Evolutionary conservation across 2,329 filamentous ascomycete genomes (phyloP).

Genomic region (Venturia aucupariae): DNA sequence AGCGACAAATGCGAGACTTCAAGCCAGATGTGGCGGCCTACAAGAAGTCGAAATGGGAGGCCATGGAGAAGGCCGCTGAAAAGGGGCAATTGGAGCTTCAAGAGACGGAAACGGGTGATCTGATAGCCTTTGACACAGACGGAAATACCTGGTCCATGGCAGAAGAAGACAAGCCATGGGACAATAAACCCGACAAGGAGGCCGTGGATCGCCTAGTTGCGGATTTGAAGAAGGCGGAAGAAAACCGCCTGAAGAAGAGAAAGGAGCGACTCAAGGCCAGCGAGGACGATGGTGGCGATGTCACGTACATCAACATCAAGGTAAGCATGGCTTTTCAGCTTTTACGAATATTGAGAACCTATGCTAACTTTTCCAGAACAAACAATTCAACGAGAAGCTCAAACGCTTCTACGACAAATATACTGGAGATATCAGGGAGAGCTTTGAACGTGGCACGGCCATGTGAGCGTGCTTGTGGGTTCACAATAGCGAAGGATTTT

Average conservation of each 20-base stretch:
- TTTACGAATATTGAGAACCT: background rate
- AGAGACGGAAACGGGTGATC: conserved; percentile 88
- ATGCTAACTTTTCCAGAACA: conserved; percentile 50
- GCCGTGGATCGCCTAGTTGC: conserved; percentile 80
- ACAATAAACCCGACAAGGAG: conserved; percentile 79
- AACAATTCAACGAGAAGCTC: conserved; percentile 98
- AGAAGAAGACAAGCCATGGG: conserved; percentile 68
- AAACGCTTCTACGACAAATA: conserved; percentile 97
- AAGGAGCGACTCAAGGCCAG: conserved; percentile 63
- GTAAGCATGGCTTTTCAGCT: conserved; percentile 12
- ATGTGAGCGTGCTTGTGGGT: conserved; percentile 44
- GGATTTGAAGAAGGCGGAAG: conserved; percentile 82
- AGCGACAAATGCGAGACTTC: conserved; percentile 74
- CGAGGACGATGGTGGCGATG: conserved; percentile 77
- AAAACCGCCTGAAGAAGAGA: conserved; percentile 75
- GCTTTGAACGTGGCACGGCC: conserved; percentile 94
- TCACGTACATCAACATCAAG: conserved; percentile 99
- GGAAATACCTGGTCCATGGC: conserved; percentile 86
- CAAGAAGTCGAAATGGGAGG: conserved; percentile 73
- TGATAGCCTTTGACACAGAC: conserved; percentile 87
- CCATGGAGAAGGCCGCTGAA: conserved; percentile 75
- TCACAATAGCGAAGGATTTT: background rate
- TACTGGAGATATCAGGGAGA: conserved; percentile 91
- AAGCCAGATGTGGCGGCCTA: conserved; percentile 74
- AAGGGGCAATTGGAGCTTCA: conserved; percentile 84